Evolutionary conservation across 805 yeast genomes (phyloP).

Genomic region (Yarrowia phangngaensis): DNA sequence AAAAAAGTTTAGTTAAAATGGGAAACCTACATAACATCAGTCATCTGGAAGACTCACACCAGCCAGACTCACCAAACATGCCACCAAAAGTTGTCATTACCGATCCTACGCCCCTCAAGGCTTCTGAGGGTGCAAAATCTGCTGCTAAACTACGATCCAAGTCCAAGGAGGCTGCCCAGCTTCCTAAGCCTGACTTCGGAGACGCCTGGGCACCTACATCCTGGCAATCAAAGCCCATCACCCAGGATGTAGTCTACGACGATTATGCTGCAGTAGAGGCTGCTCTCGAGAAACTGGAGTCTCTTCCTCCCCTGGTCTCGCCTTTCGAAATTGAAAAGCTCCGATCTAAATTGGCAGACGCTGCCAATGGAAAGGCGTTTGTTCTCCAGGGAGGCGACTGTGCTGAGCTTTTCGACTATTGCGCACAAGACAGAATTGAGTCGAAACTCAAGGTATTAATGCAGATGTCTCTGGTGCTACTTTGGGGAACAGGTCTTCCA

Average conservation of each 20-base stretch:
- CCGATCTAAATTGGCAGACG: conserved; percentile 40
- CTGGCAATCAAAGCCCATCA: conserved; percentile 45
- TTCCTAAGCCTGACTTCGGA: conserved; percentile 26
- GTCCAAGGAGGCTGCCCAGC: conserved; percentile 33
- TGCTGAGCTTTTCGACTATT: conserved; percentile 46
- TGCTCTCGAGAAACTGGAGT: conserved; percentile 43
- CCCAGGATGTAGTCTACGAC: conserved; percentile 45
- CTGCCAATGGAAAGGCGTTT: conserved; percentile 45
- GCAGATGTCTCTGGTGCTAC: conserved; percentile 45
- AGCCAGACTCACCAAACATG: conserved; percentile 27
- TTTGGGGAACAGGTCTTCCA: conserved; percentile 45
- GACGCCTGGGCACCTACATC: conserved; percentile 42
- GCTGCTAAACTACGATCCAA: conserved; percentile 43
- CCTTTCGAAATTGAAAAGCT: conserved; percentile 41
- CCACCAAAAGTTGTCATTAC: conserved; percentile 35
- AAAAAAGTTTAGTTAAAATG: too few species aligned
- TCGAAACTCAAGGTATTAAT: conserved; percentile 43
- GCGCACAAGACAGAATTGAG: conserved; percentile 43
- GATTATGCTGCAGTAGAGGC: conserved; percentile 41
- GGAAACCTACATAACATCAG: too few species aligned
- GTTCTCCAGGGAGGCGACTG: conserved; percentile 47
- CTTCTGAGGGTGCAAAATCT: conserved; percentile 40
- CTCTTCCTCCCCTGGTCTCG: conserved; percentile 44
- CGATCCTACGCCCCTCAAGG: conserved; percentile 39
- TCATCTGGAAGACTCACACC: too few species aligned